These are phyloP conservation scores for Hericium erinaceus DNA, from an alignment of 768 basidiomycete species.

Conservation along the genomic window DNA sequence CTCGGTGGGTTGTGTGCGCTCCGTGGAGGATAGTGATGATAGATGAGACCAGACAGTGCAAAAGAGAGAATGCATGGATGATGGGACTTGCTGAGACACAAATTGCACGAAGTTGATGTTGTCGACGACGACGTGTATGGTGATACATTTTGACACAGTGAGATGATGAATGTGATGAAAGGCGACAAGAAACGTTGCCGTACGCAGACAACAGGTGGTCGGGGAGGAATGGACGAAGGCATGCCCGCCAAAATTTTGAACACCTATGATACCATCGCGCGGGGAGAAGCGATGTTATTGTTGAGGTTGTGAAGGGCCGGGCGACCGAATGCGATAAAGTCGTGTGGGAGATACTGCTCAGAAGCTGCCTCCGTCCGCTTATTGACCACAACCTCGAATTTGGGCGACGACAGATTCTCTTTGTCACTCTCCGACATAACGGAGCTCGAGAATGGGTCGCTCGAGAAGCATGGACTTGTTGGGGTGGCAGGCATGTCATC, in stretches of 20 bases:
- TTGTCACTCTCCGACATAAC: constrained; percentile 66
- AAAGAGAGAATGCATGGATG: constrained; percentile 30
- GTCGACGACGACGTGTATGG: constrained; percentile 51
- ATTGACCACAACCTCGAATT: constrained; percentile 66
- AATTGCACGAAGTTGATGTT: constrained; percentile 44
- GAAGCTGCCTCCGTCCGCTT: constrained; percentile 56
- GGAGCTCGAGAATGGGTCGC: constrained; percentile 46
- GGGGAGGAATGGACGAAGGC: constrained; percentile 5
- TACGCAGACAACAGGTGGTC: constrained; percentile 18
- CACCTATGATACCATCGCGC: constrained; percentile 49
- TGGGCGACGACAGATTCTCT: constrained; percentile 55
- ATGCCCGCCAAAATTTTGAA: constrained; percentile 9
- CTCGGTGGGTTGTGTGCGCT: constrained; percentile 8
- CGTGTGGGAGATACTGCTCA: constrained; percentile 73
- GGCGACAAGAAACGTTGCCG: constrained; percentile 42
- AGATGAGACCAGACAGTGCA: constrained; percentile 28
- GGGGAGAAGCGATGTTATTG: constrained; percentile 45
- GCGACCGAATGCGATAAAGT: constrained; percentile 72
- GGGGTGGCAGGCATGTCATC: constrained; percentile 84
- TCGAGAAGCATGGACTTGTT: constrained; percentile 53
- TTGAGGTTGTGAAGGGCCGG: constrained; percentile 74
- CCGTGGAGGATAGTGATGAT: constrained; percentile 15
- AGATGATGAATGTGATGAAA: constrained; percentile 27
- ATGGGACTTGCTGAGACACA: constrained; percentile 32
- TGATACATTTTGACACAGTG: constrained; percentile 69